Percentiles rank a stretch among this genome's conserved stretches.
phyloP scores from a whole-genome alignment of 345 rosid species.

The Arabis hirsuta region DNA sequence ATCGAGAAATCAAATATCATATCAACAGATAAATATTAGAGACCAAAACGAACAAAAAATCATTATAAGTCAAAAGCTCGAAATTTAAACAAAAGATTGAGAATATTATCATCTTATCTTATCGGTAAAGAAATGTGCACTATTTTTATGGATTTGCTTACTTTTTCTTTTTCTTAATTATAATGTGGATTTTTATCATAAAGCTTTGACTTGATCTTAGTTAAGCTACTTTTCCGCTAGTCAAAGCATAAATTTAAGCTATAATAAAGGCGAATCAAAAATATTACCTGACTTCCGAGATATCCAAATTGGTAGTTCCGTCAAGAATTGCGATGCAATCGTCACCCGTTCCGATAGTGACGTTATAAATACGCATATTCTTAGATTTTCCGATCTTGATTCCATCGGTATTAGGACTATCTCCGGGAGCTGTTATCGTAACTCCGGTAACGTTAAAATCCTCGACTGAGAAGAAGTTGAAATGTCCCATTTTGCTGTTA shows the following conservation, averaged over 20 bases:
- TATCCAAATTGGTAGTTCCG: slow-evolving; percentile 35
- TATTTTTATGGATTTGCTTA: not conserved
- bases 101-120: too few species aligned
- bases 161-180: not conserved
- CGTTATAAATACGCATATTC: slow-evolving; percentile 13
- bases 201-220: too few species aligned
- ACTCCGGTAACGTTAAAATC: slow-evolving; percentile 34
- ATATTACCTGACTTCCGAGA: slow-evolving; percentile 35
- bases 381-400: slow-evolving; percentile 47
- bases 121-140: too few species aligned
- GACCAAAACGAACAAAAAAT: not conserved
- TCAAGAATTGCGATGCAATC: slow-evolving; percentile 48
- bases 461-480: slow-evolving; percentile 34
- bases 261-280: not conserved
- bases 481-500: slow-evolving; percentile 46
- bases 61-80: too few species aligned
- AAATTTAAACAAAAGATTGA: too few species aligned
- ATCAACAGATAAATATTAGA: not conserved
- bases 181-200: too few species aligned
- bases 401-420: slow-evolving; percentile 49
- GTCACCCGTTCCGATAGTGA: slow-evolving; percentile 42
- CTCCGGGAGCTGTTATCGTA: slow-evolving; percentile 36
- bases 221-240: not conserved
- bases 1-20: not conserved
- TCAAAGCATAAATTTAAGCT: not conserved